Evolutionary conservation across 2,329 filamentous ascomycete species (phyloP), one percentile per base, ranked within the genome.

Genomic region (Coccinonectria pachysandricola): DNA sequence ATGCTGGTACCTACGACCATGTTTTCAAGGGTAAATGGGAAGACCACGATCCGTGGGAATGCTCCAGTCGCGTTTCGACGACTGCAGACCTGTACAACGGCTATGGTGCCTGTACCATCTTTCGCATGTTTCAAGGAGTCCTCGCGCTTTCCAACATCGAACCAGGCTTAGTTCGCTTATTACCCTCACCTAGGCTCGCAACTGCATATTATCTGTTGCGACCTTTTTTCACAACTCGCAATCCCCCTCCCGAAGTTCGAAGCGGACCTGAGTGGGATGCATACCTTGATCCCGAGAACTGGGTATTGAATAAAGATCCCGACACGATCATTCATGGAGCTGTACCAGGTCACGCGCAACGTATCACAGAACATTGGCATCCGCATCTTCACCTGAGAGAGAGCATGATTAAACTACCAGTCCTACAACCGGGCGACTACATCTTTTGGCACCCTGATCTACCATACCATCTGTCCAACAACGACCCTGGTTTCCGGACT

Each of bases 171-270:
- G 78, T 82, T 6, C 82, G 78, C 0, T 57, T 91, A 9, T 65
- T 78, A 11, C 76, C 87, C 2, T 85, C 83, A 36, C 82, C 83
- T 0, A 65, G 68, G 27, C 70, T 80, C 28, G 75, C 80, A 10
- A 87, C 81, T 0, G 77, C 81, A 3, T 91, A 91, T 53, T 78
- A 76, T 38, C 65, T 91, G 1, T 65, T 91, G 2, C 58, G 67
- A 2, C 67, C 66, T 4, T 70, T 71, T 45, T 71, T 71, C 49
- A 56, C 54, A 26, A 53, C 65, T 12, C 60, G 55, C 34, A 56
- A 44, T 6, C 53, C 56, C 3, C 51, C 59, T 4, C 64, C 65
- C 1, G 52, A 55, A 14, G 30, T 29, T n/a, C 53, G 49, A 26
- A 43, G 45, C 10, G 58, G 58, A 4, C 53, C 49, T 8, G 59